Conservation (phyloP, 805 yeast species). For the Starmerella powellii region DNA sequence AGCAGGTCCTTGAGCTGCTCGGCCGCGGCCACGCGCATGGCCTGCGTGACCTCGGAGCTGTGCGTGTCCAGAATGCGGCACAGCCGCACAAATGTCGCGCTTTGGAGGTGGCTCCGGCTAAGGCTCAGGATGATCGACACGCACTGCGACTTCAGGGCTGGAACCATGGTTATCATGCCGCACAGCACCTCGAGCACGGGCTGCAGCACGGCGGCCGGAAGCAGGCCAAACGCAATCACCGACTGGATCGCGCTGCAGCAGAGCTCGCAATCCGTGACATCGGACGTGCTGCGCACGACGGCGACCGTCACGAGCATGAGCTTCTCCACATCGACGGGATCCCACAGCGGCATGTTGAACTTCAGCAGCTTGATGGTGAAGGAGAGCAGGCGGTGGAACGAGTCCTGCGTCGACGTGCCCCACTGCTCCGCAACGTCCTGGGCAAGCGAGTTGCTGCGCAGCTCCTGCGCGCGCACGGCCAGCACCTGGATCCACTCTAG, state of each 20-base stretch:
- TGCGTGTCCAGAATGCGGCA: slow-evolving; percentile 26
- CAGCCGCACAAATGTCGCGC: slow-evolving; percentile 27
- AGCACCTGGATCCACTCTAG: slow-evolving; percentile 30
- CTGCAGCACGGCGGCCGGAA: slow-evolving; percentile 35
- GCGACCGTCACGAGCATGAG: slow-evolving; percentile 31
- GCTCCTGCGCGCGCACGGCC: slow-evolving; percentile 27
- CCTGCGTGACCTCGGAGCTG: slow-evolving; percentile 23
- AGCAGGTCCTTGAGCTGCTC: slow-evolving; percentile 26
- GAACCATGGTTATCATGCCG: slow-evolving; percentile 33
- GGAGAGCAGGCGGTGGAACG: slow-evolving; percentile 28
- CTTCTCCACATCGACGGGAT: slow-evolving; percentile 31
- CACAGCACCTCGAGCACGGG: slow-evolving; percentile 37
- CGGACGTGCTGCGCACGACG: slow-evolving; percentile 34
- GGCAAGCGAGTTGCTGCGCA: slow-evolving; percentile 23
- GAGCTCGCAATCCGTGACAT: slow-evolving; percentile 29
- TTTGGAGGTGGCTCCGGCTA: slow-evolving; percentile 31
- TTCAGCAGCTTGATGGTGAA: slow-evolving; percentile 38
- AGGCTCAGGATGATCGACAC: slow-evolving; percentile 35
- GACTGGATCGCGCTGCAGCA: slow-evolving; percentile 36
- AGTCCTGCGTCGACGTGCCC: slow-evolving; percentile 25
- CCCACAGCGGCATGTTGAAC: slow-evolving; percentile 37
- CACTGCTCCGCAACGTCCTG: slow-evolving; percentile 24
- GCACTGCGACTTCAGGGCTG: slow-evolving; percentile 29
- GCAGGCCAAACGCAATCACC: slow-evolving; percentile 35
- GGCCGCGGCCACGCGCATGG: slow-evolving; percentile 31